Base-by-base conservation (phyloP, 1,284 basidiomycete species). In the Leccinum subspadiceum region DNA sequence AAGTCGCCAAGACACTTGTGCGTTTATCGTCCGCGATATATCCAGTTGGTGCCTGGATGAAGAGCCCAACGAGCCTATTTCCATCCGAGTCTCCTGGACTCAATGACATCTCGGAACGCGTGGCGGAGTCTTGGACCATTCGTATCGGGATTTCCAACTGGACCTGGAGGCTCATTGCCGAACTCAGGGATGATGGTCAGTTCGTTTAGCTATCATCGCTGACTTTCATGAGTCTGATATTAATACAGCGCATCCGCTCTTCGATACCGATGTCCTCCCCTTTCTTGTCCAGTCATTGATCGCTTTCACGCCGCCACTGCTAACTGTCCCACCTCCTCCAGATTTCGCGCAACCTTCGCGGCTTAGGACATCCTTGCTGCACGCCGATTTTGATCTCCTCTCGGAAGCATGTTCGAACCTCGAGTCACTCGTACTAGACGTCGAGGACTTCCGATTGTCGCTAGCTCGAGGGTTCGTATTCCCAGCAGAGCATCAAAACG, bases 381-480 rank as follows among this genome's bases (percentile, higher is more conserved):
- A 84, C 58, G 77, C 84, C 2, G 92, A 93, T 72, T 84, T 89
- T 60, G 87, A 90, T 53, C 76, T 83, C 13, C 77, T 94, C 39
- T 86, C 90, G 65, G 85, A 92, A 68, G 80, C 83, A 1, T 90
- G 87, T 70, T 87, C 84, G 48, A 76, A 89, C 17, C 79, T 94
- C 29, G 92, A 94, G 70, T 86, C 88, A 24, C 80, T 92, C 24
- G 81, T 84, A 5, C 79, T 93, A 22, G 92, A 93, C 66, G 82
- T 89, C 4, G 87, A 89, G 69, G 84, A 89, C 56, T 81, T 90
- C 56, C 84, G 90, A 33, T 74, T 86, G 17, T 84, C 85, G 15
- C 78, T 93, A 33, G 89, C 87, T 39, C 85, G 86, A n/a, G 85
- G 85, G 0, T 75, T 83, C 63, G 78, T 81, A 53, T 83, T 81